Conservation (phyloP, 2,329 filamentous ascomycete species). For the Ustulina deusta region DNA sequence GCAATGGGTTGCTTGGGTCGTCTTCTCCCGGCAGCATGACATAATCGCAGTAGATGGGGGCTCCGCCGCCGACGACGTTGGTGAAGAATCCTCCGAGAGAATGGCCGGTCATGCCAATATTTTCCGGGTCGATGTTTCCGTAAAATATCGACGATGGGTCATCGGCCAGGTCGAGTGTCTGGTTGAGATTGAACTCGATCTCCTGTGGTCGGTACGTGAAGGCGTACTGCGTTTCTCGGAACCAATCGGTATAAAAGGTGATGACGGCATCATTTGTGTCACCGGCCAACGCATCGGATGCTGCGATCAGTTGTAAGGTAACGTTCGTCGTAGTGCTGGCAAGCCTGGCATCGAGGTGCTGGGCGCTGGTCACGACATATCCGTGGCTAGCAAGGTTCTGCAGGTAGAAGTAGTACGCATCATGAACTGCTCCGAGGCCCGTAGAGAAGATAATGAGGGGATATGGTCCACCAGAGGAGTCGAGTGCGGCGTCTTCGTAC, state of each 20-base stretch:
- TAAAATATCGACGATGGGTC: conserved; percentile 28
- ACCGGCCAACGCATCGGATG: conserved; percentile 23
- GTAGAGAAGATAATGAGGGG: conserved; percentile 37
- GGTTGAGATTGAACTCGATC: conserved; percentile 32
- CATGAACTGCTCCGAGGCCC: conserved; percentile 37
- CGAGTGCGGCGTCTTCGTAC: conserved; percentile 29
- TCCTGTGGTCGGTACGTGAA: conserved; percentile 36
- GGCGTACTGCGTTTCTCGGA: conserved; percentile 34
- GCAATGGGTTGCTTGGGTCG: conserved; percentile 23
- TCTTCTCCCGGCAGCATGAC: conserved; percentile 21
- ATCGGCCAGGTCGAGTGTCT: conserved; percentile 12
- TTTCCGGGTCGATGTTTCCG: conserved; percentile 25
- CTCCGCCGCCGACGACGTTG: conserved; percentile 35
- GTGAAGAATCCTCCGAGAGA: conserved; percentile 36
- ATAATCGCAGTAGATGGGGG: conserved; percentile 34
- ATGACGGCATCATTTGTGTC: conserved; percentile 35
- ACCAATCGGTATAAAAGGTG: conserved; percentile 34
- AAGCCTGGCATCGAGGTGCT: conserved; percentile 30
- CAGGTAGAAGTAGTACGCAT: conserved; percentile 38
- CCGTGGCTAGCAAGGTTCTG: conserved; percentile 38
- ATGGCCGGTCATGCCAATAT: conserved; percentile 36
- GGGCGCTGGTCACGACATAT: conserved; percentile 34
- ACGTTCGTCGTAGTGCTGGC: conserved; percentile 21
- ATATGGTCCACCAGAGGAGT: conserved; percentile 35
- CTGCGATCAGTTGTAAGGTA: conserved; percentile 14